Evolutionary conservation across 257 asterid species (phyloP).

Genomic region (Paraleonurus japonicus): DNA sequence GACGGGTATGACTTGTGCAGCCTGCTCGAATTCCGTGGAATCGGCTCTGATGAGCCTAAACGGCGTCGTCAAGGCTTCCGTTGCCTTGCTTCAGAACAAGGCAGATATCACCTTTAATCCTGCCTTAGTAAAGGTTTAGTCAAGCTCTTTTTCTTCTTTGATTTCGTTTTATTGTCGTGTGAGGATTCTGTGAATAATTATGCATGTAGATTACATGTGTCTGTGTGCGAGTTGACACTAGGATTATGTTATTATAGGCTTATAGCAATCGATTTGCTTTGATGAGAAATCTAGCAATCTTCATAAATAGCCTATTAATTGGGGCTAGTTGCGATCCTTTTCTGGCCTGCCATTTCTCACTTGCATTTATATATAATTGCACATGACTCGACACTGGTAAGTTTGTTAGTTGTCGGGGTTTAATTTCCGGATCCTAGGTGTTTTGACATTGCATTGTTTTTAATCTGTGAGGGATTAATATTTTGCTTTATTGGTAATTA

Average conservation of each 20-base stretch:
- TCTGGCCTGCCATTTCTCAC: not conserved
- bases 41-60: slow-evolving; percentile 61
- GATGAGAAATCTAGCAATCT: not conserved
- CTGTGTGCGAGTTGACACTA: not conserved
- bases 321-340: not conserved
- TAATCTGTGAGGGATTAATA: not conserved
- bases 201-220: slow-evolving; percentile 12
- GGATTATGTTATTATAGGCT: not conserved
- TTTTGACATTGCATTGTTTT: not conserved
- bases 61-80: slow-evolving; percentile 89
- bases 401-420: not conserved
- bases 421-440: not conserved
- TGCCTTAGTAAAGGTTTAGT: slow-evolving; percentile 58
- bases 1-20: slow-evolving; percentile 97
- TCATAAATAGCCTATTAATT: slow-evolving; percentile 15
- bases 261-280: slow-evolving; percentile 7
- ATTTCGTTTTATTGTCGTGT: not conserved
- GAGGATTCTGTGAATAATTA: not conserved
- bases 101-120: slow-evolving; percentile 85
- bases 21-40: slow-evolving; percentile 94
- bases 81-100: slow-evolving; percentile 89
- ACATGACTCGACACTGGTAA: not conserved
- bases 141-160: slow-evolving; percentile 4
- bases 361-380: not conserved
- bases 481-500: slow-evolving; percentile 5